phyloP scores from a whole-genome alignment of 2,329 filamentous ascomycete species.

The Hypoxylon rubiginosum region DNA sequence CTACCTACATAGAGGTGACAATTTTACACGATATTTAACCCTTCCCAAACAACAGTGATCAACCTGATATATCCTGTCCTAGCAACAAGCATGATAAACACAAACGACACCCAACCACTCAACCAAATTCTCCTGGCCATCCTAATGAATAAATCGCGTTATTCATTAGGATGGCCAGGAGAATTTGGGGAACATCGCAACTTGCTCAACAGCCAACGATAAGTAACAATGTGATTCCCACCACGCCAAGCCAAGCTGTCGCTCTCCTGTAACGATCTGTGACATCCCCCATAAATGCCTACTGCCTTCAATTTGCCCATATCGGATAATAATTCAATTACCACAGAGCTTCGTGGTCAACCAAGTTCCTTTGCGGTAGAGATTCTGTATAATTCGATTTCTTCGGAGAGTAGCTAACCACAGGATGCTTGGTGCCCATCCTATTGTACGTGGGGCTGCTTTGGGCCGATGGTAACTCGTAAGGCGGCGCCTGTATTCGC shows the following conservation, averaged over 20 bases:
- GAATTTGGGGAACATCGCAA: too few relatives aligned
- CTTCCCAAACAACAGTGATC: conserved; percentile 3
- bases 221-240: neutral
- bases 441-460: conserved; percentile 39
- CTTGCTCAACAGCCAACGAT: conserved; percentile 1
- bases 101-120: conserved; percentile 8
- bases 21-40: conserved; percentile 10
- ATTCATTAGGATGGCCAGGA: too few relatives aligned
- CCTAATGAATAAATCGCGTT: too few relatives aligned
- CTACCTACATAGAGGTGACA: conserved; percentile 11
- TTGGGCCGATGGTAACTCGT: conserved; percentile 37
- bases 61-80: neutral
- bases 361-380: conserved; percentile 43
- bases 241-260: too few relatives aligned
- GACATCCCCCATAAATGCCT: neutral
- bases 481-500: conserved; percentile 34
- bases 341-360: conserved; percentile 51
- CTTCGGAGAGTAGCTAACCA: conserved; percentile 29
- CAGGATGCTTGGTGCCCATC: conserved; percentile 36
- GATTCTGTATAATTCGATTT: conserved; percentile 25
- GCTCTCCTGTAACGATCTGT: neutral
- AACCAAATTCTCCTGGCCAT: neutral
- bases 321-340: conserved; percentile 28
- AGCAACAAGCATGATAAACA: neutral
- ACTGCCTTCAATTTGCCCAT: neutral